phyloP scores from a whole-genome alignment of 2,329 filamentous ascomycete genomes.

The Arthrobotrys entomopaga region DNA sequence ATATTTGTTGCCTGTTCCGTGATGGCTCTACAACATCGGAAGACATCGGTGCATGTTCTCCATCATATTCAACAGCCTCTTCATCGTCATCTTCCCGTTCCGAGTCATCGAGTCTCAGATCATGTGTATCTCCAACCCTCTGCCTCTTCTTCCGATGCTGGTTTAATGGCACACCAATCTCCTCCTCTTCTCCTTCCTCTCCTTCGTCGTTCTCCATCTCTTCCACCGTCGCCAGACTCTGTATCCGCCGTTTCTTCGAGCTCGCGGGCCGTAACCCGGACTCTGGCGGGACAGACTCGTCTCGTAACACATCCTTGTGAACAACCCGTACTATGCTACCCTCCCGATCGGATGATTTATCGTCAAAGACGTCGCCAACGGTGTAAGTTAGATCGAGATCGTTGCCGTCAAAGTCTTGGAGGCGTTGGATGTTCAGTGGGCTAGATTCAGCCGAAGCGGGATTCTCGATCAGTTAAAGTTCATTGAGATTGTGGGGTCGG shows the following conservation, averaged over 20 bases:
- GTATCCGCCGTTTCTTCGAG: constrained; percentile 43
- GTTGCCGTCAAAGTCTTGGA: constrained; percentile 58
- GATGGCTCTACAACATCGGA: constrained; percentile 20
- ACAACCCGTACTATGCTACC: constrained; percentile 58
- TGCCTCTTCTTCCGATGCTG: constrained; percentile 37
- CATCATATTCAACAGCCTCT: constrained; percentile 36
- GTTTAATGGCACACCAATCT: constrained; percentile 36
- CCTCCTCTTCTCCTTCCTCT: constrained; percentile 55
- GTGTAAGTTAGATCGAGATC: constrained; percentile 58
- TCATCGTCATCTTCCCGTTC: constrained; percentile 32
- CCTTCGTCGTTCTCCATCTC: constrained; percentile 50
- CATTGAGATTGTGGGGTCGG: neutral
- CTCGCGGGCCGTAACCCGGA: constrained; percentile 55
- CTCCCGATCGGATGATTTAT: constrained; percentile 56
- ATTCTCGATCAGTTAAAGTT: constrained; percentile 7
- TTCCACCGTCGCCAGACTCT: constrained; percentile 27
- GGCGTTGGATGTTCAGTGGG: constrained; percentile 56
- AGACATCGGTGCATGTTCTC: constrained; percentile 13
- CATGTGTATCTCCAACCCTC: constrained; percentile 10
- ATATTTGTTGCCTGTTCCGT: constrained; percentile 3
- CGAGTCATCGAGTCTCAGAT: neutral
- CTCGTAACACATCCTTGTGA: constrained; percentile 55
- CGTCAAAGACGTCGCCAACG: constrained; percentile 58
- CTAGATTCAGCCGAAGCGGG: constrained; percentile 22
- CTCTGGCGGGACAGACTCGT: constrained; percentile 58